Percentiles rank a stretch among this genome's conserved stretches.
Evolutionary conservation across 176 grass and related monocot genomes (phyloP).

Genomic region (Tillandsia leiboldiana): DNA sequence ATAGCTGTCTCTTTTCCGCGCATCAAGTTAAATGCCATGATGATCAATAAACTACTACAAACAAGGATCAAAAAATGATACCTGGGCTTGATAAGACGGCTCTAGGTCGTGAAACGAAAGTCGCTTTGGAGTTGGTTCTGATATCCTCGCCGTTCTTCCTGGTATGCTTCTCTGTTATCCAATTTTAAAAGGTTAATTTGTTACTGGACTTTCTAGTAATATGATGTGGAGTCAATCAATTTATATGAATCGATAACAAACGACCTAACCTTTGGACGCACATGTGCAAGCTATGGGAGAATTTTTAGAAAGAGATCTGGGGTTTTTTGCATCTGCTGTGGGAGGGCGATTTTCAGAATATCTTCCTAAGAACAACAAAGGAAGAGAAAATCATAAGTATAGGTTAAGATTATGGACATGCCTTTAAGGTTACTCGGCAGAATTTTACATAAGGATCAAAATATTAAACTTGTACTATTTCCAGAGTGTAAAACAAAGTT

Average conservation of each 20-base stretch:
- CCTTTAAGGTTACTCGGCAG: neutral
- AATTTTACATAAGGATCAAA: neutral
- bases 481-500: too few species aligned
- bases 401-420: neutral
- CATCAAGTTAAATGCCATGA: neutral
- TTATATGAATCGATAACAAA: neutral
- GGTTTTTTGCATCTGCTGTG: conserved; percentile 14
- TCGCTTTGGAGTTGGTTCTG: conserved; percentile 6
- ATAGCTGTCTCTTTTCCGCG: too few species aligned
- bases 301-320: neutral
- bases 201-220: neutral
- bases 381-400: neutral
- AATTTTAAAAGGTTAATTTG: conserved; percentile 6
- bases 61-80: conserved; percentile 5
- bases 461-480: too few species aligned
- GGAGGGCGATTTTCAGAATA: conserved; percentile 16
- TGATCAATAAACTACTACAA: neutral
- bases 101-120: conserved; percentile 23
- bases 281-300: conserved; percentile 11
- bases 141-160: conserved; percentile 6
- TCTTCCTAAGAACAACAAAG: conserved; percentile 11
- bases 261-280: conserved; percentile 7
- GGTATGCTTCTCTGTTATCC: conserved; percentile 1
- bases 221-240: neutral
- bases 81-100: conserved; percentile 35